Percentiles rank a stretch among this genome's conserved stretches.
These are phyloP conservation scores for Ophiocordyceps camponoti-rufipedis DNA, from an alignment of 2,329 filamentous ascomycete genomes.

Conservation along the genomic window DNA sequence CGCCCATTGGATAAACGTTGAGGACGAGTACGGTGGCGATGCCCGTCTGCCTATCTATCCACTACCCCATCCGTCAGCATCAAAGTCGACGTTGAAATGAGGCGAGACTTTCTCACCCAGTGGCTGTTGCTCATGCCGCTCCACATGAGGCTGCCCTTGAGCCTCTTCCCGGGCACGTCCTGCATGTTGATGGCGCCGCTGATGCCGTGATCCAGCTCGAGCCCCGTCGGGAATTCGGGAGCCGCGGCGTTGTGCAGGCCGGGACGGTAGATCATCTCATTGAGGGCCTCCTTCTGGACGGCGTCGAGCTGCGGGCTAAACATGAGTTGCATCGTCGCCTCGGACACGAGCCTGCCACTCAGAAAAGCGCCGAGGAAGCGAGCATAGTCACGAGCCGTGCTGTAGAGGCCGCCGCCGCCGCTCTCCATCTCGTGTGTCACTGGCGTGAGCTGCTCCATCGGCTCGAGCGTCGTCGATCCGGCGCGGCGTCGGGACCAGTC, in stretches of 20 bases:
- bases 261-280: constrained; percentile 5
- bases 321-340: constrained; percentile 15
- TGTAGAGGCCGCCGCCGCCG: constrained; percentile 24
- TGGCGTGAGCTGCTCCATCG: constrained; percentile 6
- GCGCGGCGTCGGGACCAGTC: constrained; percentile 6
- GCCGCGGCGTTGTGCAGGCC: constrained; percentile 10
- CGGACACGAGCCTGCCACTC: constrained; percentile 11
- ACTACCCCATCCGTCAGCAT: constrained; percentile 6
- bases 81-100: too few relatives aligned
- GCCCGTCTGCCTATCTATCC: constrained; percentile 19
- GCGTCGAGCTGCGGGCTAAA: constrained; percentile 21
- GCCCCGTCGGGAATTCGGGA: constrained; percentile 16
- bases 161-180: constrained; percentile 20
- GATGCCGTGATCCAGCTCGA: constrained; percentile 18
- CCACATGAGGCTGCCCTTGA: constrained; percentile 24
- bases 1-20: constrained; percentile 18
- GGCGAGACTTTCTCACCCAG: constrained; percentile 15
- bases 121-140: constrained; percentile 21
- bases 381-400: constrained; percentile 21
- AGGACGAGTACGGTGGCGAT: constrained; percentile 21
- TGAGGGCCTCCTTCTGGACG: constrained; percentile 6
- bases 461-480: constrained; percentile 5
- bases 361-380: constrained; percentile 16
- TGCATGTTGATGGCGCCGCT: constrained; percentile 20
- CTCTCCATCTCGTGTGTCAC: constrained; percentile 17